These are phyloP conservation scores for Protostelium mycophagum DNA, from an alignment of 78 protist genomes.

Conservation along the genomic window DNA sequence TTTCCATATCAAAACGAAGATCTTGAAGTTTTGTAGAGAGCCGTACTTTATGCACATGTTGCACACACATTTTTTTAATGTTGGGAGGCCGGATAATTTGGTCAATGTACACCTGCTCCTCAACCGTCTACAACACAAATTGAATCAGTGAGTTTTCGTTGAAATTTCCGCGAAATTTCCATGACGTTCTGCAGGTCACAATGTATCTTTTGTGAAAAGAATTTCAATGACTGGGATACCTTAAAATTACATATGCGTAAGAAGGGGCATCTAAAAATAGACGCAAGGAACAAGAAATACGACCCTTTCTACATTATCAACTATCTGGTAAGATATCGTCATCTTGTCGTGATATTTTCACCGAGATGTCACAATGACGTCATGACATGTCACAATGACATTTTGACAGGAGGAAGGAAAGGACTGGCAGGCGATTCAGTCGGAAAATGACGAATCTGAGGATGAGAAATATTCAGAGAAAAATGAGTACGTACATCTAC, in stretches of 20 bases:
- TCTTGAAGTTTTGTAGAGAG: not conserved
- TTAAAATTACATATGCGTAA: slow-evolving; percentile 58
- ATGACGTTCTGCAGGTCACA: not conserved
- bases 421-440: not conserved
- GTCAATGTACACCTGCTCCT: slow-evolving; percentile 47
- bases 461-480: slow-evolving; percentile 7
- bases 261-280: slow-evolving; percentile 50
- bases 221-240: slow-evolving; percentile 19
- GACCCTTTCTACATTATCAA: slow-evolving; percentile 57
- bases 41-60: not conserved
- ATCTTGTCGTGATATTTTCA: slow-evolving; percentile 47
- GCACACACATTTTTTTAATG: slow-evolving; percentile 15
- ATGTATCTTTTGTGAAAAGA: slow-evolving; percentile 61
- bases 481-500: slow-evolving; percentile 8
- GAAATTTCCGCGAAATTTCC: not conserved
- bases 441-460: not conserved
- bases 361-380: slow-evolving; percentile 36
- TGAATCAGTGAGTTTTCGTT: not conserved
- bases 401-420: slow-evolving; percentile 24
- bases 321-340: slow-evolving; percentile 19
- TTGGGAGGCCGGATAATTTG: slow-evolving; percentile 51
- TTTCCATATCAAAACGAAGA: not conserved
- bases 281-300: slow-evolving; percentile 44
- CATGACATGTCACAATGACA: too few species aligned
- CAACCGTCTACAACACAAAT: slow-evolving; percentile 9